Conservation (phyloP, 768 basidiomycete species). For the Clitopilus hobsonii region DNA sequence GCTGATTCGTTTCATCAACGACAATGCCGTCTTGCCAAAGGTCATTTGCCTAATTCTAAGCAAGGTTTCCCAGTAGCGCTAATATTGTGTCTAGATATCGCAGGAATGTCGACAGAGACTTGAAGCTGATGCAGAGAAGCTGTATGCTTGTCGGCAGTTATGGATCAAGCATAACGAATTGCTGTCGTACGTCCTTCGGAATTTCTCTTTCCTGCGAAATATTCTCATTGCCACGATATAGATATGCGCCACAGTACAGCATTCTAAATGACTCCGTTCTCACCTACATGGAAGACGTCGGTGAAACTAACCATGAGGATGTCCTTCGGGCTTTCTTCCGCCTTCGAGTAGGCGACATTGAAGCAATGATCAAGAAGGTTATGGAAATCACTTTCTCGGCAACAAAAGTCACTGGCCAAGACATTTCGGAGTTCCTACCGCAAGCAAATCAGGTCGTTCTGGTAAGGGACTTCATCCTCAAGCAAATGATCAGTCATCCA, state of each 20-base stretch:
- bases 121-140: slow-evolving; percentile 80
- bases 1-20: slow-evolving; percentile 87
- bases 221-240: slow-evolving; percentile 19
- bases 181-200: slow-evolving; percentile 43
- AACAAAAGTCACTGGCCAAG: slow-evolving; percentile 38
- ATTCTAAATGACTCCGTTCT: slow-evolving; percentile 70
- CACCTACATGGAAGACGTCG: slow-evolving; percentile 57
- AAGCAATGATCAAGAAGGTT: slow-evolving; percentile 60
- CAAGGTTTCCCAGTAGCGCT: too few species aligned
- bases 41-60: too few species aligned
- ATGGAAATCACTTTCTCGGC: slow-evolving; percentile 40
- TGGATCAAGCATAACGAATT: slow-evolving; percentile 76
- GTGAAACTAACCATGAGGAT: slow-evolving; percentile 63
- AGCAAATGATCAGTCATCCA: slow-evolving; percentile 74
- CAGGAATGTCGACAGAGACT: slow-evolving; percentile 72
- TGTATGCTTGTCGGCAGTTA: slow-evolving; percentile 74
- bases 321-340: slow-evolving; percentile 84
- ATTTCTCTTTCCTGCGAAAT: neutral
- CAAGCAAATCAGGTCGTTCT: slow-evolving; percentile 69
- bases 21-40: slow-evolving; percentile 76
- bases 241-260: slow-evolving; percentile 51
- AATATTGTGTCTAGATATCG: slow-evolving; percentile 75
- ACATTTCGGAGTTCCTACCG: slow-evolving; percentile 40
- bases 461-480: slow-evolving; percentile 36
- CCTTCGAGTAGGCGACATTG: slow-evolving; percentile 59